These are phyloP conservation scores for Chalciporus piperatoides DNA, from an alignment of 1,284 basidiomycete genomes.

Conservation along the genomic window DNA sequence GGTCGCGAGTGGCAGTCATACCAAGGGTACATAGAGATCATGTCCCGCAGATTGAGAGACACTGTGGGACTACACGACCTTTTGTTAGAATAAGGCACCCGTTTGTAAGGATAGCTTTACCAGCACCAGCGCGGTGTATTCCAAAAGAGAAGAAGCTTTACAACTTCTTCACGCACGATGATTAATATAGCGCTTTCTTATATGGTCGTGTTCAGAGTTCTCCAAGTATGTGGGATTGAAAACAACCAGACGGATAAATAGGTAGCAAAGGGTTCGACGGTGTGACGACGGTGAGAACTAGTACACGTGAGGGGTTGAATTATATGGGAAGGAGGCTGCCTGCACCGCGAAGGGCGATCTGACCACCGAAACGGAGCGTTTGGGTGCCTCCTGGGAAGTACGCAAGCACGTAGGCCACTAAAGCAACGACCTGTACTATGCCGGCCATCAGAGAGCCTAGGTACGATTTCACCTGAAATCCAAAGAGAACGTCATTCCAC, in stretches of 20 bases:
- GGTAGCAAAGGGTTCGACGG: background rate
- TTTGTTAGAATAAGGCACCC: slow-evolving; percentile 22
- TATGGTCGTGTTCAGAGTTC: background rate
- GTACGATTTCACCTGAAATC: slow-evolving; percentile 68
- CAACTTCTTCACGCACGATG: background rate
- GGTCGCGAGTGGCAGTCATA: slow-evolving; percentile 55
- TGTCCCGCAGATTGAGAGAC: slow-evolving; percentile 62
- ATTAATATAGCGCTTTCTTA: background rate
- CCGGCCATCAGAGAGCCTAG: slow-evolving; percentile 80
- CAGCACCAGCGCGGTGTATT: background rate
- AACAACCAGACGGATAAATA: slow-evolving; percentile 6
- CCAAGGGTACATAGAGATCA: slow-evolving; percentile 64
- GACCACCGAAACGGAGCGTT: slow-evolving; percentile 79
- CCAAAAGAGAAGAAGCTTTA: background rate
- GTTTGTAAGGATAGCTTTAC: background rate
- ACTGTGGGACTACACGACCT: slow-evolving; percentile 50
- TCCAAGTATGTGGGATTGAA: background rate
- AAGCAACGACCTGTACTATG: slow-evolving; percentile 75
- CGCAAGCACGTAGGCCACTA: slow-evolving; percentile 83
- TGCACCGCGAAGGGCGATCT: slow-evolving; percentile 78
- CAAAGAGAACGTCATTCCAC: background rate
- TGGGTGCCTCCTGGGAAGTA: slow-evolving; percentile 88
- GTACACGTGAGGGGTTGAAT: slow-evolving; percentile 8
- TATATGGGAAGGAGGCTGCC: slow-evolving; percentile 75
- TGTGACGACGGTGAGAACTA: slow-evolving; percentile 1